phyloP scores from a whole-genome alignment of 768 basidiomycete genomes.

The Panus rudis region DNA sequence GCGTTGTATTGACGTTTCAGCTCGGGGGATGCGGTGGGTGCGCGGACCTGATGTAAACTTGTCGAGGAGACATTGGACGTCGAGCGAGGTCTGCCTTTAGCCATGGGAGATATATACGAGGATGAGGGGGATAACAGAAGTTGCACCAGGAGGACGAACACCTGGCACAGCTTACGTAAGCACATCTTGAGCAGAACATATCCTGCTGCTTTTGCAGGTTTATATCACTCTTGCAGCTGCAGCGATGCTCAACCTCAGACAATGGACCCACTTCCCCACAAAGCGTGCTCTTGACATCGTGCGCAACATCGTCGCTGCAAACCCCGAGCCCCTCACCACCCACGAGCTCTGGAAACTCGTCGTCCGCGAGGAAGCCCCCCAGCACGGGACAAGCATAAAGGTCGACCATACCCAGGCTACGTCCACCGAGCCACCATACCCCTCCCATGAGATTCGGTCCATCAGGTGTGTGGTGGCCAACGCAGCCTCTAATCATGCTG shows the following conservation, averaged over 20 bases:
- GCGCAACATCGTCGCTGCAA: conserved; percentile 13
- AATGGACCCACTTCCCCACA: no score
- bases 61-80: conserved; percentile 14
- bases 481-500: background rate
- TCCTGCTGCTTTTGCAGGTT: no score
- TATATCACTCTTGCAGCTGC: no score
- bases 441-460: conserved; percentile 47
- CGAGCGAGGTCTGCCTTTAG: conserved; percentile 20
- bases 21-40: conserved; percentile 11
- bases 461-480: conserved; percentile 32
- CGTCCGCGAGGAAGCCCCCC: conserved; percentile 13
- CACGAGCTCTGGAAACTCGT: conserved; percentile 23
- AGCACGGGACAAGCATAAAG: background rate
- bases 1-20: conserved; percentile 14
- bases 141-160: no score
- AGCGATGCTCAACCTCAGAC: no score
- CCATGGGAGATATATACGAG: conserved; percentile 12
- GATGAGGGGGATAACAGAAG: background rate
- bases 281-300: conserved; percentile 18
- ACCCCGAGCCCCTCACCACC: conserved; percentile 17
- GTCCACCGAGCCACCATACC: conserved; percentile 27
- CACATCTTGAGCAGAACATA: no score
- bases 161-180: no score
- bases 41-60: conserved; percentile 10
- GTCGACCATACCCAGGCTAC: conserved; percentile 5